Evolutionary conservation across 352 stramenopile genomes (phyloP), one percentile per base, ranked within the genome.

Genomic region (Globisporangium cystogenes): DNA sequence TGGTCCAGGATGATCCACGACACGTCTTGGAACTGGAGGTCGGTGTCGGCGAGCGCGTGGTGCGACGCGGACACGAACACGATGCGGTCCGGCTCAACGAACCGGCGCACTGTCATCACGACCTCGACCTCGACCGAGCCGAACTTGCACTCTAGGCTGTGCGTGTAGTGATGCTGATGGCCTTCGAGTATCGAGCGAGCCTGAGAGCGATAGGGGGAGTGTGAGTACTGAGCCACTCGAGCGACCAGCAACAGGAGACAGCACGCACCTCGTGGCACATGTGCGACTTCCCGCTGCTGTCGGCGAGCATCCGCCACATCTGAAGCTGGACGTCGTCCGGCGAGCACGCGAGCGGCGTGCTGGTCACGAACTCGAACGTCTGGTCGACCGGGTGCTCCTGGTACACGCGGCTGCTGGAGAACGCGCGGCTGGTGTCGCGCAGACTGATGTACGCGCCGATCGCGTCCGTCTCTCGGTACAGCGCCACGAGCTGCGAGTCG

Each of bases 351-450:
- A 51, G 12, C 46, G 41, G 29, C 31, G 41, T 57, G 41, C 40
- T 57, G 29, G 51, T 57, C 14, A 35, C 47, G 31, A 57, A 57
- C 51, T 57, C 51, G 12, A 50, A 15, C 29, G 33, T 42, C 31
- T 45, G 31, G 41, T 31, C 31, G 31, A 16, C 37, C 10, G 33
- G 37, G 27, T 42, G 14, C 29, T 52, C 44, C 12, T 53, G 31
- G 26, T 59, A 52, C 23, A 51, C 52, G 11, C 49, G 31, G n/a
- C 52, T 58, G 52, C 23, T 46, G 42, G 29, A 47, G 43, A 41
- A 51, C 15, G 44, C 43, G 33, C 52, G 44, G 6, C 14, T 46
- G 11, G 43, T 37, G 43, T 46, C 45, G 15, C 35, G 23, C 33
- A 45, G 11, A 11, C 12, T 48, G 43, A 58, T 46, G 11, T 24